These are phyloP conservation scores for Vicia villosa DNA, from an alignment of 306 rosid species.

Conservation along the genomic window DNA sequence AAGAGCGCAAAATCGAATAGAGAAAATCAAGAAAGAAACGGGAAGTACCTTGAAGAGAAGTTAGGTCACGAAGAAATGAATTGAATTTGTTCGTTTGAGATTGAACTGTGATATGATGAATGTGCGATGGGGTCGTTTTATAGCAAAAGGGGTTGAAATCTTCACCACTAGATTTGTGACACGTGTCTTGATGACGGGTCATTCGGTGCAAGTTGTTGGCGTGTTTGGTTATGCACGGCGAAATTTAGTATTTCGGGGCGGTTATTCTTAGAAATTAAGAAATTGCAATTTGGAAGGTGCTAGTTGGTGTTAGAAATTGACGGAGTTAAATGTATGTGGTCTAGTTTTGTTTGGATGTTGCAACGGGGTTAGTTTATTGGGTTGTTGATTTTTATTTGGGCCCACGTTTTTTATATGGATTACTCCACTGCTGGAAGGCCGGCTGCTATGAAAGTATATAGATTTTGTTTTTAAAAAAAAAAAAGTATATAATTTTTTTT, in stretches of 20 bases:
- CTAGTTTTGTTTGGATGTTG: neutral
- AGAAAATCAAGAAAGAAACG: neutral
- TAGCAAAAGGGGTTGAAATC: neutral
- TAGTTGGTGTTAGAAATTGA: conserved; percentile 2
- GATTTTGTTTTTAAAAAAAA: no score
- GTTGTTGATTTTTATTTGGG: neutral
- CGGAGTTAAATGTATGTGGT: conserved; percentile 9
- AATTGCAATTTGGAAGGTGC: neutral
- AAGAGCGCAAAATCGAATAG: neutral
- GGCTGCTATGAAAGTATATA: neutral
- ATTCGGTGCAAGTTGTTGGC: neutral
- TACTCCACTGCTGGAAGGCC: neutral
- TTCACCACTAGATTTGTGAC: conserved; percentile 1
- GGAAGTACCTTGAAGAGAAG: conserved; percentile 33
- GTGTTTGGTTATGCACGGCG: neutral
- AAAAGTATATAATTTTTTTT: no score
- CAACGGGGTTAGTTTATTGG: neutral
- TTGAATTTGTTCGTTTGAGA: neutral
- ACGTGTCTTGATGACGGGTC: conserved; percentile 25
- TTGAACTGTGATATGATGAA: neutral
- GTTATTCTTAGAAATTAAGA: conserved; percentile 15
- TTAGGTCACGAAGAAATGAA: neutral
- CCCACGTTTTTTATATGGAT: neutral
- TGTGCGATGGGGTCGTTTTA: neutral
- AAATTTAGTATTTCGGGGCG: conserved; percentile 21